Base-by-base conservation (phyloP, 2,329 filamentous ascomycete species). In the Cordyceps cicadae region DNA sequence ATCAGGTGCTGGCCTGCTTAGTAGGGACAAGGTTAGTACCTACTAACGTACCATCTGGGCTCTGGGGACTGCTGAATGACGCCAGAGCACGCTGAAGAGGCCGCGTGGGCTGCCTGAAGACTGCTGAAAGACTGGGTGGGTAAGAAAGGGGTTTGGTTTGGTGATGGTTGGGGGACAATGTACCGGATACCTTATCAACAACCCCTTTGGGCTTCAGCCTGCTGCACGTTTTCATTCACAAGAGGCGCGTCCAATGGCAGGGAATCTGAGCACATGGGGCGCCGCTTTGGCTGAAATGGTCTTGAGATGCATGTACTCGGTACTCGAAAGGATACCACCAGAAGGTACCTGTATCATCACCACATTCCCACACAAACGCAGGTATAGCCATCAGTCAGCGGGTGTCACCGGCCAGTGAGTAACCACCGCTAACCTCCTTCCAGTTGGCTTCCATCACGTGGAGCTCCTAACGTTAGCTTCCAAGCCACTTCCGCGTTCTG, bases 371-470 rank as follows among this genome's bases (percentile, higher is more conserved):
- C 12, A 37, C 34, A 37, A 11, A 9, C 34, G 34, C 34, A 37
- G 34, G 34, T 37, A 37, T 37, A 11, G 3, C 12, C 12, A 37
- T 11, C 34, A 12, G 34, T 37, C 34, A 37, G 34, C 12, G 34
- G 12, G 11, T 11, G 11, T 3, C 54, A 17, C 46, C 54, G 45
- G 54, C 54, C 45, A 57, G 46, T 58, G 46, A 58, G 46, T 43
- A 51, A 51, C 55, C 39, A 51, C 55, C 39, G 34, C 55, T 58
- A 58, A 29, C 14, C 55, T 49, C 5, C 1, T 58, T 58, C 14
- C 24, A 58, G 55, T 17, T 11, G 14, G 48, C 48, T 52, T 11
- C 45, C 19, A 53, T 59, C 56, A 59, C 56, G 56, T 59, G 56
- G 56, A 53, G 39, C n/a, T 29, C 46, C 48, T 52, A 24, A 24